Evolutionary conservation across 805 yeast genomes (phyloP), one percentile per base, ranked within the genome.

Genomic region (Saccharomycopsis babjevae): DNA sequence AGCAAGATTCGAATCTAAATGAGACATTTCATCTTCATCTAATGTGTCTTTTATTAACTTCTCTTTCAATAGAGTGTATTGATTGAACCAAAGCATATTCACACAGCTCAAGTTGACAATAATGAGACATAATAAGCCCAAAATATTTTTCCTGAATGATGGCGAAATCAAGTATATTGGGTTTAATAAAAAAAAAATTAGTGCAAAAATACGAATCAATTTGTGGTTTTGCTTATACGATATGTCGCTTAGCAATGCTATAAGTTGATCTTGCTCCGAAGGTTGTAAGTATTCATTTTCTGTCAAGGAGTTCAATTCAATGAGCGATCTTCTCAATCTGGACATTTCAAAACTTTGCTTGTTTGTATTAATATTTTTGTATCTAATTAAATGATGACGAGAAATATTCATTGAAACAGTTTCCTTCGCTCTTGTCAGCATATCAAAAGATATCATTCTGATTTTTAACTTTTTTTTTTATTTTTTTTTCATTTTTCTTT

Each of bases 221-320:
- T 25, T 25, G 20, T 57, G 10, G 32, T 46, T 59, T 39, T 50
- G 28, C n/a, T 30, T 32, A 38, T 55, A 57, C 1, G 57, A 46
- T 3, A 50, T 57, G 46, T 56, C 40, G 36, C 54, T 61, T 15
- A 63, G 55, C 6, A 63, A 52, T 30, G 36, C 55, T 25, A 63
- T 63, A 16, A 63, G 56, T n/a, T 59, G 60, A n/a, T 63, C 65
- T 34, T 63, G 65, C 42, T 63, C 64, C 15, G 18, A 15, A 6
- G 64, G 65, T 36, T 63, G 64, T 18, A 63, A 32, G 54, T 61
- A 63, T n/a, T 56, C 59, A 43, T 54, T 59, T 13, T 32, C 39
- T 20, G 58, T 22, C 22, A 57, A 32, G 10, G 43, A 39, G 22
- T 62, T 56, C n/a, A 62, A 57, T 10, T 52, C 38, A 18, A 34